Evolutionary conservation across 2,329 filamentous ascomycete species (phyloP), one percentile per base, ranked within the genome.

Genomic region (Achaetomium macrosporum): DNA sequence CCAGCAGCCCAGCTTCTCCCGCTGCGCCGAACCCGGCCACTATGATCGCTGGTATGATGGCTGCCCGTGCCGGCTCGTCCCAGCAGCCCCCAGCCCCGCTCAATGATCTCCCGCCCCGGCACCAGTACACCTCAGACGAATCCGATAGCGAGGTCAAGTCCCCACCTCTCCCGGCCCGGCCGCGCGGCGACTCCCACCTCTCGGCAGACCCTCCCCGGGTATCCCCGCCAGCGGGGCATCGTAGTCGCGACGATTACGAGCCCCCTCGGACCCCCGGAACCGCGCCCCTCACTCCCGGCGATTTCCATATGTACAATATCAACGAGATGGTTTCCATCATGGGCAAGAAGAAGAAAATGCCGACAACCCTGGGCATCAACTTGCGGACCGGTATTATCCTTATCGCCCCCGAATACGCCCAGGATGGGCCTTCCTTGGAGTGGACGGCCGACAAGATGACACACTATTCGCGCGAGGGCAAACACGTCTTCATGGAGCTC

Each of bases 271-370:
- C 53, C 1, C 57, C 60, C 31, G 45, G 49, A 33, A 75, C 54
- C 36, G 63, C 49, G 66, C 69, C 61, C n/a, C 68, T 74, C 30
- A 84, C 85, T 2, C 88, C 88, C 5, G 88, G 88, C 16, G 89
- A 88, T 2, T 97, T 91, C 66, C 91, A 95, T 65, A 77, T 97
- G 69, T 97, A 96, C 72, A 96, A 96, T 63, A 91, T 97, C 63
- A 95, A 91, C 66, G 92, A 97, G 71, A 96, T 96, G 87, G 83
- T 96, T 5, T 92, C 90, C n/a, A 83, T 93, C 42, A 91, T 96
- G 83, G 92, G 92, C 52, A 96, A 95, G 74, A 87, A 88, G 64
- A 96, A 96, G 76, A 97, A 97, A 73, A 93, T 96, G 88, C 90
- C 92, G 1, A 96, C 90, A n/a, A 96, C 89, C 0, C 71, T 97